phyloP scores from a whole-genome alignment of 345 rosid genomes.

The Gossypioides kirkii region DNA sequence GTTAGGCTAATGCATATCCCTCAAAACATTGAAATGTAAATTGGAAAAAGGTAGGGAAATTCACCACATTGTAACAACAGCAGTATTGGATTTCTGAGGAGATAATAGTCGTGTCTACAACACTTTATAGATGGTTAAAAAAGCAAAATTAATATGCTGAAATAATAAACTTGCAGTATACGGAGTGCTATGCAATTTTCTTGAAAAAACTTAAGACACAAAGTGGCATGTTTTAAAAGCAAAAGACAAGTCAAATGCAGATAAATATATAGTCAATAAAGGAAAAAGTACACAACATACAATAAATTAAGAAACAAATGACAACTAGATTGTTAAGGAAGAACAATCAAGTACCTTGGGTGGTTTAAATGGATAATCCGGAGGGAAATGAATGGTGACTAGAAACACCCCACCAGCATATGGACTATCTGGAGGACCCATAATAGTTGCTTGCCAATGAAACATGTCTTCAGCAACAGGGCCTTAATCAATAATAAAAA shows the following conservation, averaged over 20 bases:
- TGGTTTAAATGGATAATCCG: slow-evolving; percentile 19
- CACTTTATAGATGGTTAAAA: slow-evolving; percentile 5
- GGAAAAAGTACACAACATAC: not conserved
- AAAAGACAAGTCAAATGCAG: not conserved
- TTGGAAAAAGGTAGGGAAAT: not conserved
- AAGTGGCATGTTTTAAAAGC: not conserved
- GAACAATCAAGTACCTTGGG: slow-evolving; percentile 18
- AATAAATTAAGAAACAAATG: not conserved
- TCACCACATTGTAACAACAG: not conserved
- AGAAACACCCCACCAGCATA: slow-evolving; percentile 25
- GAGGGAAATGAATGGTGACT: slow-evolving; percentile 23
- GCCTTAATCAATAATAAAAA: slow-evolving; percentile 6
- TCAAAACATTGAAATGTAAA: not conserved
- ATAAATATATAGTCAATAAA: not conserved
- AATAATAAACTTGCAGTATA: not conserved
- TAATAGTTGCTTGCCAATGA: slow-evolving; percentile 17
- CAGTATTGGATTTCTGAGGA: not conserved
- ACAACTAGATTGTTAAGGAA: slow-evolving; percentile 3
- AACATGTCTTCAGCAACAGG: slow-evolving; percentile 62
- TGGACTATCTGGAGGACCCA: slow-evolving; percentile 27
- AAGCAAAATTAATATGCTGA: not conserved
- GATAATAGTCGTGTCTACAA: not conserved
- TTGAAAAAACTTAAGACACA: not conserved
- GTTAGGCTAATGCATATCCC: not conserved
- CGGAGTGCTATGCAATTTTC: not conserved